These are phyloP conservation scores for Leccinum disarticulatum DNA, from an alignment of 768 basidiomycete genomes.

Conservation along the genomic window DNA sequence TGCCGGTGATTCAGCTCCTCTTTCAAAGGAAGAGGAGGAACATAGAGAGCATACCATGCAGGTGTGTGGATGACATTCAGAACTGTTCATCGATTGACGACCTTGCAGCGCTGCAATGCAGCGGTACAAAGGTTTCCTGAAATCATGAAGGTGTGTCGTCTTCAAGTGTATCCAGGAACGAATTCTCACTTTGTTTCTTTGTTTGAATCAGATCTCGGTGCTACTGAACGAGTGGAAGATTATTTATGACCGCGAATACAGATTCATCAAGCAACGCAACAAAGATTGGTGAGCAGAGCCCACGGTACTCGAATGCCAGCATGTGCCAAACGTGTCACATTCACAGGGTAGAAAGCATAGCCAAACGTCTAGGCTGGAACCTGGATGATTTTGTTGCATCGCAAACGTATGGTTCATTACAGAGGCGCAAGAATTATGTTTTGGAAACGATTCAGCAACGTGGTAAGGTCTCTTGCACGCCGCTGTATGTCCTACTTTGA, in stretches of 20 bases:
- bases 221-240: slow-evolving; percentile 30
- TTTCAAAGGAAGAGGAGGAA: not conserved
- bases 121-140: slow-evolving; percentile 3
- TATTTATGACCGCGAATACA: slow-evolving; percentile 11
- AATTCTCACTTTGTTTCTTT: not conserved
- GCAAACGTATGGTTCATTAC: slow-evolving; percentile 40
- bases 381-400: slow-evolving; percentile 41
- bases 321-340: not conserved
- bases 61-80: not conserved
- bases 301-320: not conserved
- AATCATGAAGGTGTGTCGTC: slow-evolving; percentile 22
- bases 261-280: slow-evolving; percentile 8
- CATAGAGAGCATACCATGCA: not conserved
- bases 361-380: slow-evolving; percentile 43
- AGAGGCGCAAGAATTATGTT: slow-evolving; percentile 36
- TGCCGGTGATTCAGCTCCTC: not conserved
- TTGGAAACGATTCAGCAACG: slow-evolving; percentile 37
- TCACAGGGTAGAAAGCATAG: slow-evolving; percentile 37
- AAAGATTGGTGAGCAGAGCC: slow-evolving; percentile 15
- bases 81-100: not conserved
- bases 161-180: not conserved
- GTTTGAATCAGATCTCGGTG: slow-evolving; percentile 21
- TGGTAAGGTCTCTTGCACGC: slow-evolving; percentile 34
- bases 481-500: not conserved
- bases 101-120: slow-evolving; percentile 5